Evolutionary conservation across 129 eudicot species (phyloP).

Genomic region (Logfia minima): DNA sequence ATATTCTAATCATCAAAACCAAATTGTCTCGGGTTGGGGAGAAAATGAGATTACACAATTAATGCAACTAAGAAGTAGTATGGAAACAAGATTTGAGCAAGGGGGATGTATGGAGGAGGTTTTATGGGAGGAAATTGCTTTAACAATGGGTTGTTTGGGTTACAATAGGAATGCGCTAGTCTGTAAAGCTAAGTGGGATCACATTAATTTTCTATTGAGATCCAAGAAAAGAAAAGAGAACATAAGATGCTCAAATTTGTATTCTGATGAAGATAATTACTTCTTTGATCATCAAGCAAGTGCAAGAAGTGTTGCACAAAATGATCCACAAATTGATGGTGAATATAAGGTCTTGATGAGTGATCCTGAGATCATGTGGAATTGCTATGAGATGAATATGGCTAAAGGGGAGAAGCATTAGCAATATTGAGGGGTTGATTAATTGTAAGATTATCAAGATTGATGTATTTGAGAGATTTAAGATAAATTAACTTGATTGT

Average conservation of each 20-base stretch:
- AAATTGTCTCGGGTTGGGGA: slow-evolving; percentile 37
- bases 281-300: slow-evolving; percentile 30
- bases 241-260: slow-evolving; percentile 29
- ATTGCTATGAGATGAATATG: slow-evolving; percentile 45
- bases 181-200: slow-evolving; percentile 80
- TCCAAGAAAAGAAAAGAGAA: slow-evolving; percentile 56
- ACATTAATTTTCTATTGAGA: slow-evolving; percentile 42
- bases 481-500: neutral
- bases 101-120: slow-evolving; percentile 49
- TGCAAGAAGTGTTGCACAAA: slow-evolving; percentile 27
- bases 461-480: slow-evolving; percentile 10
- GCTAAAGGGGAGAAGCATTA: slow-evolving; percentile 38
- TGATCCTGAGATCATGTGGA: slow-evolving; percentile 51
- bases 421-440: neutral
- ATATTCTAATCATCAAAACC: slow-evolving; percentile 17
- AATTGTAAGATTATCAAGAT: neutral
- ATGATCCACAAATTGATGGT: no score
- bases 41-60: slow-evolving; percentile 70
- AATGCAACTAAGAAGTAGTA: slow-evolving; percentile 51
- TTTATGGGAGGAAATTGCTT: slow-evolving; percentile 74
- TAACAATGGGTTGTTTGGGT: slow-evolving; percentile 71
- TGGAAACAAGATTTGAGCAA: slow-evolving; percentile 70
- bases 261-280: slow-evolving; percentile 31
- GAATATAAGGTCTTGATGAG: slow-evolving; percentile 36
- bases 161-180: slow-evolving; percentile 46